Conservation (phyloP, 495 filamentous ascomycete species). For the Astrothelium subdiscretum region DNA sequence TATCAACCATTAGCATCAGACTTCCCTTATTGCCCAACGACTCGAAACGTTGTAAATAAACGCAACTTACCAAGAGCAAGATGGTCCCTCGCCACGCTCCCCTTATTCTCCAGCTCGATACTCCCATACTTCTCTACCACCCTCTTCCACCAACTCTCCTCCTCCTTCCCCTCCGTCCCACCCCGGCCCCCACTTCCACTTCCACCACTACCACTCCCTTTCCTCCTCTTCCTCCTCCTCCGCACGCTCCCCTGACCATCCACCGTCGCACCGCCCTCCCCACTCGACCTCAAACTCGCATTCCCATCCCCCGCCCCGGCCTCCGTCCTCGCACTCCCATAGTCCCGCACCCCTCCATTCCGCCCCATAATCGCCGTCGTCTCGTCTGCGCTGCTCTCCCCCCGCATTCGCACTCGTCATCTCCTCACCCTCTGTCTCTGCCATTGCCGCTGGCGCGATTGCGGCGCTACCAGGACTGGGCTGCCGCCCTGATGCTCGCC, state of each 20-base stretch:
- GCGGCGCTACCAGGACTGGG: too few species aligned
- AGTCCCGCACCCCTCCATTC: neutral
- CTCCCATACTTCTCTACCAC: conserved; percentile 60
- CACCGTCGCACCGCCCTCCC: neutral
- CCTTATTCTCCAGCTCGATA: conserved; percentile 92
- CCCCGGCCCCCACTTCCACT: conserved; percentile 8
- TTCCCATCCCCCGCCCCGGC: neutral
- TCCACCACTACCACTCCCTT: too few species aligned
- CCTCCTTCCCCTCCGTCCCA: conserved; percentile 21
- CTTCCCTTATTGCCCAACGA: too few species aligned
- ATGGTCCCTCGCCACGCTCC: conserved; percentile 89
- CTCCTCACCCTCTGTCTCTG: neutral
- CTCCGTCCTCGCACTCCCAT: neutral
- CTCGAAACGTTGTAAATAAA: too few species aligned
- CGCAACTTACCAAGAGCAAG: conserved; percentile 82
- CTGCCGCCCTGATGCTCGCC: neutral
- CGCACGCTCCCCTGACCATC: neutral
- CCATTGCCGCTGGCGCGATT: neutral
- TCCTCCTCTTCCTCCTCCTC: neutral
- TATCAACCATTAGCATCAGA: conserved; percentile 32
- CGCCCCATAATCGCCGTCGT: conserved; percentile 15
- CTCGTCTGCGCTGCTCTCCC: conserved; percentile 19
- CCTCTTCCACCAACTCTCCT: conserved; percentile 36
- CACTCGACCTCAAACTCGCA: neutral
- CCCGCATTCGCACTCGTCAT: neutral